Percentiles rank a stretch among this genome's conserved stretches.
Evolutionary conservation across 139 green algal genomes (phyloP).

Genomic region (Pseudopediastrum boryanum): DNA sequence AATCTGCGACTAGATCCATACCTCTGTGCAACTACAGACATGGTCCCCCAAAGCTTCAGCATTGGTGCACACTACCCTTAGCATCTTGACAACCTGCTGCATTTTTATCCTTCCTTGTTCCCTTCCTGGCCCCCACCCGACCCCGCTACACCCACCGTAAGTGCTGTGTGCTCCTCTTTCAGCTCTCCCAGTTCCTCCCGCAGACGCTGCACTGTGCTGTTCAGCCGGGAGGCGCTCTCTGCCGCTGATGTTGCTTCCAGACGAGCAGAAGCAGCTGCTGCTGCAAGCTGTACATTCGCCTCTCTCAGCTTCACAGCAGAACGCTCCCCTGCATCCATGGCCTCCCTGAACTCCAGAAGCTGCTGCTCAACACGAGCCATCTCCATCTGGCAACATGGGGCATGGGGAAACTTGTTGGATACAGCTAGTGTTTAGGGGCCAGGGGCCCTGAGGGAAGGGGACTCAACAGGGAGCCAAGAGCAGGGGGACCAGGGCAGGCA

Average conservation of each 20-base stretch:
- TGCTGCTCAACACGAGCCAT: conserved; percentile 22
- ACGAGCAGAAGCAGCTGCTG: neutral
- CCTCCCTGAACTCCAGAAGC: conserved; percentile 10
- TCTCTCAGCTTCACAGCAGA: neutral
- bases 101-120: too few species aligned
- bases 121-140: too few species aligned
- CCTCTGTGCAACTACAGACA: too few species aligned
- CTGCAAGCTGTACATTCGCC: neutral
- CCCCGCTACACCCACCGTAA: too few species aligned
- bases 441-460: neutral
- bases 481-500: neutral
- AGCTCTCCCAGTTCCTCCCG: neutral
- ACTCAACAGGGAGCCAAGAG: neutral
- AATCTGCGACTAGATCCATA: too few species aligned
- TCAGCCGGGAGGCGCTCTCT: too few species aligned
- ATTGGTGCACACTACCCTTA: too few species aligned
- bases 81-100: too few species aligned
- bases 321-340: conserved; percentile 20
- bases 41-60: too few species aligned
- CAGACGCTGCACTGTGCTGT: neutral
- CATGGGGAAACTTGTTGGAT: neutral
- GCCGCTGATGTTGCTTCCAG: neutral
- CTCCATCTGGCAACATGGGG: conserved; percentile 10
- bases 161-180: neutral
- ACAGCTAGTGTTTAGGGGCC: neutral